A percentile compares a stretch with the other conserved stretches of the same genome.
These are phyloP conservation scores for Verticillium albo-atrum DNA, from an alignment of 2,329 filamentous ascomycete genomes.

Conservation along the genomic window DNA sequence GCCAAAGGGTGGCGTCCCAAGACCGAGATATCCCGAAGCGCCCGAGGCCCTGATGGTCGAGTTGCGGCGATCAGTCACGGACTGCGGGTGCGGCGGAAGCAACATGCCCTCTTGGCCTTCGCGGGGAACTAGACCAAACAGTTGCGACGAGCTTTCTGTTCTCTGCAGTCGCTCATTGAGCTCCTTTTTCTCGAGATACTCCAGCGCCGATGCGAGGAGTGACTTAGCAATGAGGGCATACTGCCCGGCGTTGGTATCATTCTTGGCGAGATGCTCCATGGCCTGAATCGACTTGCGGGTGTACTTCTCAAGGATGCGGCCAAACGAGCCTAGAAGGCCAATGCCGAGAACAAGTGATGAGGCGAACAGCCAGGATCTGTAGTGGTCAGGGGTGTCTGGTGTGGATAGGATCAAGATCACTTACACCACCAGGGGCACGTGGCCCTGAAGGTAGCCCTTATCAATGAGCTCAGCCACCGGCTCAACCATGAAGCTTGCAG, in stretches of 20 bases:
- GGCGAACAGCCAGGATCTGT: conserved; percentile 50
- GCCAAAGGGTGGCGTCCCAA: conserved; percentile 25
- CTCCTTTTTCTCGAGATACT: conserved; percentile 44
- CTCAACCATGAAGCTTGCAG: conserved; percentile 49
- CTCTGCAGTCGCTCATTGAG: conserved; percentile 39
- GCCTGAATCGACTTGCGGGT: conserved; percentile 41
- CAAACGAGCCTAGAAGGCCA: conserved; percentile 46
- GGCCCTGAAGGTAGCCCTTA: conserved; percentile 33
- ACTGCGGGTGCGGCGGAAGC: not conserved
- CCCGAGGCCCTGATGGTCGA: not conserved
- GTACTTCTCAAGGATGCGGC: conserved; percentile 46
- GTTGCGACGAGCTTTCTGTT: conserved; percentile 45
- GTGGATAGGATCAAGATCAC: conserved; percentile 15
- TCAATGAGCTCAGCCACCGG: conserved; percentile 39
- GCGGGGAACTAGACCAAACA: conserved; percentile 44
- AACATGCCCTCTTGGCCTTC: conserved; percentile 9
- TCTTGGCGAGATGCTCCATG: conserved; percentile 43
- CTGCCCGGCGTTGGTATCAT: conserved; percentile 45
- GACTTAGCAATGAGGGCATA: conserved; percentile 51
- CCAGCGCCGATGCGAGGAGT: conserved; percentile 38
- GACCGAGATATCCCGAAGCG: conserved; percentile 13
- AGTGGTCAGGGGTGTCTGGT: not conserved
- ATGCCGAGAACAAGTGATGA: conserved; percentile 47
- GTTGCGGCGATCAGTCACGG: not conserved
- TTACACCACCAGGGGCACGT: conserved; percentile 46